phyloP scores from a whole-genome alignment of 2,329 filamentous ascomycete species.

The Fusarium foetens region DNA sequence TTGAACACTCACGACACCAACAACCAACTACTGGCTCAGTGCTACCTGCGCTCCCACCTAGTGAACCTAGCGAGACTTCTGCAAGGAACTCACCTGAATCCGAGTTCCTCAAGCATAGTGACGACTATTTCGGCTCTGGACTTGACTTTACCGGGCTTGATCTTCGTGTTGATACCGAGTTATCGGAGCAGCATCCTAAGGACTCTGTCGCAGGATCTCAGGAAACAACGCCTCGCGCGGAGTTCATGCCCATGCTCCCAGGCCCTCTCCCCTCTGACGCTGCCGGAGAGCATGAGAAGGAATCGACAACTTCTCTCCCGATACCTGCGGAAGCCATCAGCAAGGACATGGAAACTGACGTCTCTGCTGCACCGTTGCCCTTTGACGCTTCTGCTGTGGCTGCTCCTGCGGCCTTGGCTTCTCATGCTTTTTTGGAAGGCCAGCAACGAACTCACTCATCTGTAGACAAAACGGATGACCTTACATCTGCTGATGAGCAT shows the following conservation, averaged over 20 bases:
- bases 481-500: conserved; percentile 51
- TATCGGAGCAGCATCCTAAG: conserved; percentile 45
- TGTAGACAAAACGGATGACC: conserved; percentile 44
- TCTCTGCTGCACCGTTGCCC: conserved; percentile 53
- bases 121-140: conserved; percentile 44
- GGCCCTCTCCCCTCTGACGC: not conserved
- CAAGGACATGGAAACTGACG: conserved; percentile 56
- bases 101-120: conserved; percentile 40
- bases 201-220: conserved; percentile 68
- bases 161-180: conserved; percentile 56
- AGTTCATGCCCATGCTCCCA: conserved; percentile 48
- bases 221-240: conserved; percentile 75
- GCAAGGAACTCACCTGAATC: conserved; percentile 49
- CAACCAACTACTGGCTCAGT: conserved; percentile 50
- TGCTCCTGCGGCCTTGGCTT: conserved; percentile 36
- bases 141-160: conserved; percentile 36
- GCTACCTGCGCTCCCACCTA: conserved; percentile 63
- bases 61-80: conserved; percentile 55
- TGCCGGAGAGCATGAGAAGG: not conserved
- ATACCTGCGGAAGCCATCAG: conserved; percentile 54
- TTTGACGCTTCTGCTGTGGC: conserved; percentile 42
- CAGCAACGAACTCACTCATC: conserved; percentile 19
- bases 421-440: conserved; percentile 42
- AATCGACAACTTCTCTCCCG: conserved; percentile 48
- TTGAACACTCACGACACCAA: conserved; percentile 68